Evolutionary conservation across 768 basidiomycete genomes (phyloP), one percentile per base, ranked within the genome.

Genomic region (Boletales sp.): DNA sequence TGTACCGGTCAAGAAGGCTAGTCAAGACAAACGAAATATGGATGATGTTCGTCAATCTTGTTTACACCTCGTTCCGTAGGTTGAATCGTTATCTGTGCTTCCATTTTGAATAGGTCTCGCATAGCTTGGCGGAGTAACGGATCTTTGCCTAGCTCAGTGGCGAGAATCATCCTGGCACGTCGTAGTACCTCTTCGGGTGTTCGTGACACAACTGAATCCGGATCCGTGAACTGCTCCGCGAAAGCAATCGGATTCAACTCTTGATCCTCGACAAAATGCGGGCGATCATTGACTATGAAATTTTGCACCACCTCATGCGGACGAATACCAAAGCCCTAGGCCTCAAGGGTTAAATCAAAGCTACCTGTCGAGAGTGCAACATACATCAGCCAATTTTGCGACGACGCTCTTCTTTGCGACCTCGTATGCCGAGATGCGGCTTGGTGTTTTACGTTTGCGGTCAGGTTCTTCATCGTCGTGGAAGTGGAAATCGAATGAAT

Each of bases 71-170:
- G 81, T 45, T 95, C 94, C 1, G 95, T 98, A 0, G 95, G 94
- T 42, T 77, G 74, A 14, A 94, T 84, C 18, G 87, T 84, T 30
- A 98, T 73, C 17, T 81, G 74, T 2, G 87, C 95, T 53, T 86
- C 81, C 12, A 76, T 74, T 61, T 80, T 84, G 75, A 93, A 94
- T 34, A 80, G 63, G 48, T 83, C 76, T 45, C 97, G 83, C 44
- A 92, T 83, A 49, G 83, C 77, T 54, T 84, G 83, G 37, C 92
- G 78, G 29, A 99, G 78, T 11, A 92, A 71, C 12, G 95, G 95
- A 65, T 99, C 95, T 63, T 90, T 94, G 31, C 90, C 90, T 15
- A 98, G 78, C 65, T 98, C 97, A 0, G 89, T 91, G 7, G 87
- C 80, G 41, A 98, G 71, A 48, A 98, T 86, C 75, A 90, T 80